Evolutionary conservation across 306 rosid species (phyloP).

Genomic region (Rubus idaeus): DNA sequence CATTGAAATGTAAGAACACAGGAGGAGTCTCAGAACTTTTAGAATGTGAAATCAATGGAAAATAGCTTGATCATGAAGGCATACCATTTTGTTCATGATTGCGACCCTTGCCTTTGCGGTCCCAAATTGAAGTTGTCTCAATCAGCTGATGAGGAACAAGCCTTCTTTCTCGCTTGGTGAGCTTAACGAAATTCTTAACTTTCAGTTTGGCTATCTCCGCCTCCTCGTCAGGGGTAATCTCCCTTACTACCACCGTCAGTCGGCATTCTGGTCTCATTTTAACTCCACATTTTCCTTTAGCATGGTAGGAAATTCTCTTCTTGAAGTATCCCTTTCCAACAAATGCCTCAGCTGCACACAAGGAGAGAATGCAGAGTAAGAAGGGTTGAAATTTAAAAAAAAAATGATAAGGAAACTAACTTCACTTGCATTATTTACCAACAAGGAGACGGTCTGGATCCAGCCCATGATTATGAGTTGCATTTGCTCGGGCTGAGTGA

Average conservation of each 20-base stretch:
- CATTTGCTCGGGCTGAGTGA: constrained; percentile 88
- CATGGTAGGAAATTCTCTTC: constrained; percentile 54
- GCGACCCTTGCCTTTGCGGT: constrained; percentile 57
- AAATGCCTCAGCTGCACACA: constrained; percentile 75
- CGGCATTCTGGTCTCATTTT: constrained; percentile 71
- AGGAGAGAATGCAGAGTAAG: constrained; percentile 22
- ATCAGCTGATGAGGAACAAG: constrained; percentile 94
- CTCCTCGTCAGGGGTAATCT: constrained; percentile 85
- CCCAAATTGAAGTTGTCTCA: constrained; percentile 83
- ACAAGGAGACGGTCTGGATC: constrained; percentile 86
- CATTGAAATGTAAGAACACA: not conserved
- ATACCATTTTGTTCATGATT: constrained; percentile 26
- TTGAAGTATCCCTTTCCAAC: constrained; percentile 71
- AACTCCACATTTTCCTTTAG: constrained; percentile 46
- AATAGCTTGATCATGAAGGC: constrained; percentile 22
- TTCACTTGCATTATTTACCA: constrained; percentile 46
- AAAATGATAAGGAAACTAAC: constrained; percentile 10
- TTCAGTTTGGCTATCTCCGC: constrained; percentile 78
- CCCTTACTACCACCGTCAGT: constrained; percentile 76
- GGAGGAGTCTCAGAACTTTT: constrained; percentile 1
- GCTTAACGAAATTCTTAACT: constrained; percentile 71
- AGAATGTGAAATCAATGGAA: not conserved
- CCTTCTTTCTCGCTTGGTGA: constrained; percentile 58
- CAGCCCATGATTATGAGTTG: constrained; percentile 85
- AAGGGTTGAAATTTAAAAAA: constrained; percentile 6